Conservation (phyloP, 2,329 filamentous ascomycete species). For the Diaporthe destruens region DNA sequence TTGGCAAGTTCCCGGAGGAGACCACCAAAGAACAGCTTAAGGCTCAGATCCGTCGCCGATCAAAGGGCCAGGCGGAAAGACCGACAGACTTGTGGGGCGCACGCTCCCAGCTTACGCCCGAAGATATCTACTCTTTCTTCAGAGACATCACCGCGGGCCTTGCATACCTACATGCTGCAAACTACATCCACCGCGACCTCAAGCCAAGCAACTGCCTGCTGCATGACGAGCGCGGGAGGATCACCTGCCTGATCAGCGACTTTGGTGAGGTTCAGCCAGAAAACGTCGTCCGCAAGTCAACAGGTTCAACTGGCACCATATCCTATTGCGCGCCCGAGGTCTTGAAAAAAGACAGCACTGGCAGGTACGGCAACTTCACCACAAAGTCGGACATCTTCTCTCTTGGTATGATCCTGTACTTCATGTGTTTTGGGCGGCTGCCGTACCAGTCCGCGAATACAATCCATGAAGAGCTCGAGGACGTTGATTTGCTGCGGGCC, state of each 20-base stretch:
- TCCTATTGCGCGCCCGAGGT: slow-evolving; percentile 98
- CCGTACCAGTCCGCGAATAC: slow-evolving; percentile 88
- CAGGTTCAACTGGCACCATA: slow-evolving; percentile 93
- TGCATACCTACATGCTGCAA: slow-evolving; percentile 88
- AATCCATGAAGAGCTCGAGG: slow-evolving; percentile 91
- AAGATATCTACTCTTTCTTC: slow-evolving; percentile 97
- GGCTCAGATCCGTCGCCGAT: slow-evolving; percentile 84
- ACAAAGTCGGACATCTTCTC: slow-evolving; percentile 99
- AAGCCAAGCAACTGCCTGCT: slow-evolving; percentile 97
- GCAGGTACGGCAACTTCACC: slow-evolving; percentile 90
- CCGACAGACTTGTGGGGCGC: slow-evolving; percentile 61
- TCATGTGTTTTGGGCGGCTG: slow-evolving; percentile 92
- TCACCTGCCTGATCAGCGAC: slow-evolving; percentile 90
- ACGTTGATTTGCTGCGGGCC: slow-evolving; percentile 83
- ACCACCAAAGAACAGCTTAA: slow-evolving; percentile 88
- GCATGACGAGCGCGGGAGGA: slow-evolving; percentile 76
- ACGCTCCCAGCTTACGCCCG: slow-evolving; percentile 71
- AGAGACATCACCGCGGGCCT: slow-evolving; percentile 93
- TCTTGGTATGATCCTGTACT: slow-evolving; percentile 97
- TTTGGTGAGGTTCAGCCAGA: slow-evolving; percentile 96
- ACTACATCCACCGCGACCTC: slow-evolving; percentile 95
- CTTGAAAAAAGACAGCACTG: slow-evolving; percentile 74
- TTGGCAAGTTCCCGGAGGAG: slow-evolving; percentile 74
- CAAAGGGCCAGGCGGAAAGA: slow-evolving; percentile 79
- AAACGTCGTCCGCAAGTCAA: slow-evolving; percentile 85